phyloP scores from a whole-genome alignment of 805 yeast genomes.

The Zygosaccharomyces lentus region DNA sequence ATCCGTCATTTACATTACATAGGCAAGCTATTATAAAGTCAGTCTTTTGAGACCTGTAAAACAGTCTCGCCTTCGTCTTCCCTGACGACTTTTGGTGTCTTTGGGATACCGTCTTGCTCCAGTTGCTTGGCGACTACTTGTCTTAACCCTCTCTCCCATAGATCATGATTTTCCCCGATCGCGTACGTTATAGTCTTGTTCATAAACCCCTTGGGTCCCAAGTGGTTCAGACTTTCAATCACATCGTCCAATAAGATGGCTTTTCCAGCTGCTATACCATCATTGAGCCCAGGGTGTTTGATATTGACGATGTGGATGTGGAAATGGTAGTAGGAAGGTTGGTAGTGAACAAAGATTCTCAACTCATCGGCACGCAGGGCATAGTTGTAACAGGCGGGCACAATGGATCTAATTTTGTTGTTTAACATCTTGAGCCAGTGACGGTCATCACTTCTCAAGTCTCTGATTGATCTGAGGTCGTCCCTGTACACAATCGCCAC shows the following conservation, averaged over 20 bases:
- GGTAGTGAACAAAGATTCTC: constrained; percentile 83
- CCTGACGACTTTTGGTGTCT: constrained; percentile 9
- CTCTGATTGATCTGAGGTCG: constrained; percentile 72
- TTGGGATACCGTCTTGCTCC: constrained; percentile 30
- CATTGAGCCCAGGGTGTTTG: constrained; percentile 61
- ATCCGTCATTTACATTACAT: background rate
- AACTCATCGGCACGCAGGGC: constrained; percentile 50
- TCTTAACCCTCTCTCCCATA: constrained; percentile 50
- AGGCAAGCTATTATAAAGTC: background rate
- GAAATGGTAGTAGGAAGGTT: constrained; percentile 93
- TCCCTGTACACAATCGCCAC: constrained; percentile 68
- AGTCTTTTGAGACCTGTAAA: background rate
- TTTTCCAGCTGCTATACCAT: constrained; percentile 69
- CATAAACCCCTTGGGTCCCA: constrained; percentile 54
- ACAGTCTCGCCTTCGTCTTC: background rate
- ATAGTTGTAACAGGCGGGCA: constrained; percentile 44
- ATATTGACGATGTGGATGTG: constrained; percentile 86
- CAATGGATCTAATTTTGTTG: constrained; percentile 43
- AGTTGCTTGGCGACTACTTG: constrained; percentile 27
- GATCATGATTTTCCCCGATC: constrained; percentile 71
- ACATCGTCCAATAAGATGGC: constrained; percentile 79
- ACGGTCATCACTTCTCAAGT: constrained; percentile 55
- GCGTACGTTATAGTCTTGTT: constrained; percentile 58
- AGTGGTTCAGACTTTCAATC: constrained; percentile 59
- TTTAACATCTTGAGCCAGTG: constrained; percentile 51